phyloP scores from a whole-genome alignment of 2,329 filamentous ascomycete species.

The Cephalotrichum gorgonifer region DNA sequence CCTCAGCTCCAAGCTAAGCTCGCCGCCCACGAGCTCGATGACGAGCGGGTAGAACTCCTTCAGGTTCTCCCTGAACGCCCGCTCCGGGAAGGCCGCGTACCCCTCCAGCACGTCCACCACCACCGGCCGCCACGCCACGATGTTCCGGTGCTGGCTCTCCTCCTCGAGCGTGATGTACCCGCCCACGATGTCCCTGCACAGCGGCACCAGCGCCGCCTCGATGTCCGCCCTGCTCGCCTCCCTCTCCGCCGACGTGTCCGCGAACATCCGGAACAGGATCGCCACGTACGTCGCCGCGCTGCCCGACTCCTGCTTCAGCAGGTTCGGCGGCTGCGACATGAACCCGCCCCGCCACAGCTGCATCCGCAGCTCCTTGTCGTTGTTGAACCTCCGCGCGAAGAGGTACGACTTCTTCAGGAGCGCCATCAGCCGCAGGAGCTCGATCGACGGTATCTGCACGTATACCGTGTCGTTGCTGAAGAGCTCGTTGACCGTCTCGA shows the following conservation, averaged over 20 bases:
- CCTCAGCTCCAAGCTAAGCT: constrained; percentile 71
- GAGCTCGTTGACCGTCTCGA: constrained; percentile 96
- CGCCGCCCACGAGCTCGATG: constrained; percentile 72
- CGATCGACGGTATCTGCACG: constrained; percentile 77
- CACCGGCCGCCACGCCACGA: constrained; percentile 92
- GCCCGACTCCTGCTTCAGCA: constrained; percentile 93
- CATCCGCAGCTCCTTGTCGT: constrained; percentile 91
- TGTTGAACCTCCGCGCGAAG: constrained; percentile 96
- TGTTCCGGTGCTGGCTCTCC: constrained; percentile 93
- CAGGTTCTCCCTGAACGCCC: constrained; percentile 72
- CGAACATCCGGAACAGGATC: constrained; percentile 96
- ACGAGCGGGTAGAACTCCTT: constrained; percentile 76
- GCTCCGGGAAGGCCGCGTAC: constrained; percentile 70
- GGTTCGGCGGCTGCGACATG: constrained; percentile 98
- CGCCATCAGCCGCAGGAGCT: constrained; percentile 85
- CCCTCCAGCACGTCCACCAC: constrained; percentile 96
- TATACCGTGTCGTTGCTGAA: constrained; percentile 98
- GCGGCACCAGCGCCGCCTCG: constrained; percentile 81
- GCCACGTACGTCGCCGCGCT: constrained; percentile 90
- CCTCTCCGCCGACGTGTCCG: constrained; percentile 75
- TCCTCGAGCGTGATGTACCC: constrained; percentile 82
- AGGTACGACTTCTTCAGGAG: constrained; percentile 93
- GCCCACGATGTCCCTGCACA: constrained; percentile 88
- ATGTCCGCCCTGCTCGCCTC: constrained; percentile 71
- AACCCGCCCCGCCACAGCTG: constrained; percentile 94